Evolutionary conservation across 2,329 filamentous ascomycete species (phyloP).

Genomic region (Cadophora malorum): DNA sequence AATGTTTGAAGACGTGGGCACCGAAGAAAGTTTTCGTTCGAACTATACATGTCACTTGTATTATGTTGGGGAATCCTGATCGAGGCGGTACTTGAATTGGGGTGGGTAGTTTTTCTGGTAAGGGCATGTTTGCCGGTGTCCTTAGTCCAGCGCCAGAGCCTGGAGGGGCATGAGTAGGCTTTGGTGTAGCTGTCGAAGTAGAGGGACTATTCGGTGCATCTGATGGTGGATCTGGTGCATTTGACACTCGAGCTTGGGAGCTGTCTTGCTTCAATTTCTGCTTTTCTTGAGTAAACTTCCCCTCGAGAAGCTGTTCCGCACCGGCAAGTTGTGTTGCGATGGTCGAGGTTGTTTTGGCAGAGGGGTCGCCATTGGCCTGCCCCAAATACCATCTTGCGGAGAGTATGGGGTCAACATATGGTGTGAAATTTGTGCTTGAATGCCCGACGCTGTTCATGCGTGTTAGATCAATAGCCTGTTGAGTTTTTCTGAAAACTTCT

Average conservation of each 20-base stretch:
- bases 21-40: neutral
- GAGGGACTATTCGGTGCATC: neutral
- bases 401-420: conserved; percentile 15
- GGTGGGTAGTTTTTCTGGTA: neutral
- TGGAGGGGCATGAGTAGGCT: neutral
- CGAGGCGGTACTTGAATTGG: neutral
- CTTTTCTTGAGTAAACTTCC: neutral
- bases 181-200: neutral
- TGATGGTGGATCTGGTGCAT: neutral
- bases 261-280: neutral
- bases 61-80: neutral
- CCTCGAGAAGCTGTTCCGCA: neutral
- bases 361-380: neutral
- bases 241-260: neutral
- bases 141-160: neutral
- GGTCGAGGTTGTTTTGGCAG: neutral
- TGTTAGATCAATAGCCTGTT: neutral
- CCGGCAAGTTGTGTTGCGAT: neutral
- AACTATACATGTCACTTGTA: conserved; percentile 11
- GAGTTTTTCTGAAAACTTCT: conserved; percentile 14
- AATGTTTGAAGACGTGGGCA: neutral
- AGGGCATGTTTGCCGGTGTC: neutral
- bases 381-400: conserved; percentile 21
- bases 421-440: neutral
- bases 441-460: neutral